A percentile compares a stretch with the other conserved stretches of the same genome.
Evolutionary conservation across 495 filamentous ascomycete genomes (phyloP).

Genomic region (Neurospora sp.): DNA sequence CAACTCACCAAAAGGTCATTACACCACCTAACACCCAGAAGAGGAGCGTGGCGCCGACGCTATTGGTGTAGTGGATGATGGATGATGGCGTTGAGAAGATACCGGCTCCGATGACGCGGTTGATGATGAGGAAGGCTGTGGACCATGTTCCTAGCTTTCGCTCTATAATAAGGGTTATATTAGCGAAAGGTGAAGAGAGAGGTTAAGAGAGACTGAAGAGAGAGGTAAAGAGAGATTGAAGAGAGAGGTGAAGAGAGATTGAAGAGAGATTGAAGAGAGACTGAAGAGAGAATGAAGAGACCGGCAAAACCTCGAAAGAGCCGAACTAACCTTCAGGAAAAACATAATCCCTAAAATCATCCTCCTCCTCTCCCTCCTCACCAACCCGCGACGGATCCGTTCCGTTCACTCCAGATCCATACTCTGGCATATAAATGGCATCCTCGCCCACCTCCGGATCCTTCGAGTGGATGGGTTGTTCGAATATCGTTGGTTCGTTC

Average conservation of each 20-base stretch:
- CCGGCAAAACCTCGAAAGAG: neutral
- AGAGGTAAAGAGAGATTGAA: neutral
- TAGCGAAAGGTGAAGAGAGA: neutral
- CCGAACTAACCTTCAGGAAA: slow-evolving; percentile 23
- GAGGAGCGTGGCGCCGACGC: slow-evolving; percentile 20
- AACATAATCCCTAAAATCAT: slow-evolving; percentile 26
- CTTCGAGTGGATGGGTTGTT: slow-evolving; percentile 20
- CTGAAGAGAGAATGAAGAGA: neutral
- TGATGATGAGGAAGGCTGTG: slow-evolving; percentile 25
- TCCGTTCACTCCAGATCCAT: neutral
- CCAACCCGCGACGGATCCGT: neutral
- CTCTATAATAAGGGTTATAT: neutral
- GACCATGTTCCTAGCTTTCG: slow-evolving; percentile 25
- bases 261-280: neutral
- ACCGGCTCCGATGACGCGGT: slow-evolving; percentile 22
- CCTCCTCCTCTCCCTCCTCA: neutral
- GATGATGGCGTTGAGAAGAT: slow-evolving; percentile 20
- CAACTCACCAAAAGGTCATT: slow-evolving; percentile 23
- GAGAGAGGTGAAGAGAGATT: neutral
- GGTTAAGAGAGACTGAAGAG: neutral
- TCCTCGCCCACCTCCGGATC: slow-evolving; percentile 11
- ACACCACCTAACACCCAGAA: slow-evolving; percentile 25
- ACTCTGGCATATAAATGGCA: neutral
- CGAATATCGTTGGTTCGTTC: slow-evolving; percentile 28
- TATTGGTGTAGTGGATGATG: slow-evolving; percentile 18